phyloP scores from a whole-genome alignment of 805 yeast species.

The Priceomyces medius region DNA sequence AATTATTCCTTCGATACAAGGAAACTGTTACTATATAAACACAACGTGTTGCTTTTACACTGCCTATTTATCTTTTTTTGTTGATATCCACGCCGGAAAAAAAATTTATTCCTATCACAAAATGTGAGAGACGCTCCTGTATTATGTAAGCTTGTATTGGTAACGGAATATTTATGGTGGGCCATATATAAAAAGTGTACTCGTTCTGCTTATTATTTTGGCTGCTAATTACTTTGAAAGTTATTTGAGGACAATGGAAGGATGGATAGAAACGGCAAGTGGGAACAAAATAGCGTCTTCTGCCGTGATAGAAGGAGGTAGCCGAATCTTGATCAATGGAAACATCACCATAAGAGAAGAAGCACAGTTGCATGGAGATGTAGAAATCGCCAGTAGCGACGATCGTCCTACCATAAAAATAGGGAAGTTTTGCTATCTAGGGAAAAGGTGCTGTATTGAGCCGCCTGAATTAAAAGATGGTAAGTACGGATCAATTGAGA shows the following conservation, averaged over 20 bases:
- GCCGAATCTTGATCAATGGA: constrained; percentile 46
- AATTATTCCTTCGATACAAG: no score
- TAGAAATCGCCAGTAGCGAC: constrained; percentile 12
- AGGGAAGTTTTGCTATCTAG: constrained; percentile 48
- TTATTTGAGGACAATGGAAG: constrained; percentile 8
- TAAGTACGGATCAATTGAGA: constrained; percentile 26
- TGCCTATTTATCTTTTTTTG: background rate
- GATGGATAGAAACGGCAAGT: constrained; percentile 50
- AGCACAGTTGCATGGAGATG: constrained; percentile 37
- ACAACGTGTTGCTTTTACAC: background rate
- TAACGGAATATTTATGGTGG: background rate
- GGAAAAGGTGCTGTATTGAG: constrained; percentile 21
- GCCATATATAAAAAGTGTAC: background rate
- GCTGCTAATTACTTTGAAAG: no score
- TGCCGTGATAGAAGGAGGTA: constrained; percentile 44
- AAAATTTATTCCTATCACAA: background rate
- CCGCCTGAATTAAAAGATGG: constrained; percentile 18
- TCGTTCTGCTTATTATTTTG: background rate
- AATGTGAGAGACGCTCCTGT: background rate
- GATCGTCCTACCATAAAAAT: constrained; percentile 31
- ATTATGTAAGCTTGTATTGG: background rate
- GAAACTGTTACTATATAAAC: background rate
- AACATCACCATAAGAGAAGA: constrained; percentile 42
- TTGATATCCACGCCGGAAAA: background rate
- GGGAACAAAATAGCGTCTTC: constrained; percentile 50